A percentile compares a stretch with the other conserved stretches of the same genome.
Evolutionary conservation across 2,329 filamentous ascomycete species (phyloP).

Genomic region (Myriosclerotinia duriaeana): DNA sequence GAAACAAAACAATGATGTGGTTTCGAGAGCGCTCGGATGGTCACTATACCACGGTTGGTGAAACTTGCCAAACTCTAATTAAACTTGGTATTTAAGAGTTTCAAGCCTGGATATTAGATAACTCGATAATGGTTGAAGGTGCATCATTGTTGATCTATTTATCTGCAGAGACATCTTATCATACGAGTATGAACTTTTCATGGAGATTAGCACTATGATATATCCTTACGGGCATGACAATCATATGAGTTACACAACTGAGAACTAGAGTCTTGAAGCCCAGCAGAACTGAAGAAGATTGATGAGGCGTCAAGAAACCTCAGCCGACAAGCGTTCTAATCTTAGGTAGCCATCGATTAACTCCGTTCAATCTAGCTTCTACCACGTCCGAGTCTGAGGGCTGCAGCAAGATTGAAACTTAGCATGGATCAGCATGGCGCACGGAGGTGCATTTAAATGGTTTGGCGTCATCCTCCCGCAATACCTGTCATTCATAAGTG

Average conservation of each 20-base stretch:
- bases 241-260: neutral
- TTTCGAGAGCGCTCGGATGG: constrained; percentile 6
- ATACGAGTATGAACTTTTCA: neutral
- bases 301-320: constrained; percentile 3
- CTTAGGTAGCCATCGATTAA: neutral
- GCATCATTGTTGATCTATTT: neutral
- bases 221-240: neutral
- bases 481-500: neutral
- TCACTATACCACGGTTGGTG: neutral
- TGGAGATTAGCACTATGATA: neutral
- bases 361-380: neutral
- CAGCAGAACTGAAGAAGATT: neutral
- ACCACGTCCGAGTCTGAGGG: neutral
- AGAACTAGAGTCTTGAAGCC: neutral
- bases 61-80: constrained; percentile 7
- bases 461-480: neutral
- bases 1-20: neutral
- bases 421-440: constrained; percentile 11
- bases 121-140: neutral
- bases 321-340: neutral
- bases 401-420: constrained; percentile 13
- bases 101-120: neutral
- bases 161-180: neutral
- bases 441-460: neutral
- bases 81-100: neutral